Evolutionary conservation across 352 stramenopile species (phyloP).

Genomic region (Pythium apleroticum): DNA sequence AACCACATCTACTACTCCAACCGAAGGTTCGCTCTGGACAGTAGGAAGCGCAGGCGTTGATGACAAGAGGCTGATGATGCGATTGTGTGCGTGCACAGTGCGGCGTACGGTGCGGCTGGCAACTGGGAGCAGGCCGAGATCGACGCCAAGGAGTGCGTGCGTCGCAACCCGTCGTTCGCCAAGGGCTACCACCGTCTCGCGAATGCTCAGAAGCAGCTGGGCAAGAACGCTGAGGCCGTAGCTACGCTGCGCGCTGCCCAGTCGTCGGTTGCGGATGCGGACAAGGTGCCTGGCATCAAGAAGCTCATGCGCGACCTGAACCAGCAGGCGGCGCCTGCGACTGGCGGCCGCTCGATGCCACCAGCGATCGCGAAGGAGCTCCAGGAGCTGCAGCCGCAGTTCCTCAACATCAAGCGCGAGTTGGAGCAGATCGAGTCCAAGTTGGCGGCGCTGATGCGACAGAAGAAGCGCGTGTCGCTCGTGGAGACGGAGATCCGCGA

Average conservation of each 20-base stretch:
- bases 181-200: conserved; percentile 81
- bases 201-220: conserved; percentile 78
- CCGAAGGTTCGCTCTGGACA: conserved; percentile 38
- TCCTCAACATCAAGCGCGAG: conserved; percentile 74
- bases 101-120: conserved; percentile 61
- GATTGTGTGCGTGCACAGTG: conserved; percentile 30
- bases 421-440: conserved; percentile 77
- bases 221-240: conserved; percentile 65
- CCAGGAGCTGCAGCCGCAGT: conserved; percentile 80
- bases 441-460: conserved; percentile 48
- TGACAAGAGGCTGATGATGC: neutral
- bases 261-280: conserved; percentile 31
- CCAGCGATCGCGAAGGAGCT: conserved; percentile 71
- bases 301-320: conserved; percentile 74
- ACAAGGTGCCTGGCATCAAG: conserved; percentile 74
- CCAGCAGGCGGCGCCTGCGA: conserved; percentile 33
- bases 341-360: conserved; percentile 46
- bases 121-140: conserved; percentile 71
- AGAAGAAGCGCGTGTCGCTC: conserved; percentile 78
- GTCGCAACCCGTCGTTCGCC: conserved; percentile 65
- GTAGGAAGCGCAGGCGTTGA: neutral
- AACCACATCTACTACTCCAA: conserved; percentile 89
- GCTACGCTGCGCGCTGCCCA: conserved; percentile 57
- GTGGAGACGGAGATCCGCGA: conserved; percentile 71
- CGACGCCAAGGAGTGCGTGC: conserved; percentile 77